Percentiles rank a stretch among this genome's conserved stretches.
Evolutionary conservation across 2,329 filamentous ascomycete species (phyloP).

Genomic region (Aureobasidium namibiae): DNA sequence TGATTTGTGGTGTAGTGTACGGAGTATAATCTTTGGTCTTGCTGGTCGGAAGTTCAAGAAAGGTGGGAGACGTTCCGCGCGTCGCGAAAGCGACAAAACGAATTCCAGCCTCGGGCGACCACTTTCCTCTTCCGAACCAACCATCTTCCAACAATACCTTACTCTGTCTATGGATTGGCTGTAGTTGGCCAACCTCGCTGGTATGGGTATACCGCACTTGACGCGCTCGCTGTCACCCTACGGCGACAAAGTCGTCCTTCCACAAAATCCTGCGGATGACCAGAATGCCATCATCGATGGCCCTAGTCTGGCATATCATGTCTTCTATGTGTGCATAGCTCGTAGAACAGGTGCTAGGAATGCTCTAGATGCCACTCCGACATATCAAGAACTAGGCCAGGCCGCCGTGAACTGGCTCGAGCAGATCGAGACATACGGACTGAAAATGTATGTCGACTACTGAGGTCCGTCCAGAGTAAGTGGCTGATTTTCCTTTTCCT

Average conservation of each 20-base stretch:
- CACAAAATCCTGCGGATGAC: slow-evolving; percentile 9
- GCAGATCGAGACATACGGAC: slow-evolving; percentile 44
- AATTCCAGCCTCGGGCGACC: neutral
- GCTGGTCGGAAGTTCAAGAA: neutral
- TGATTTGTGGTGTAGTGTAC: neutral
- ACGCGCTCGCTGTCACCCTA: slow-evolving; percentile 13
- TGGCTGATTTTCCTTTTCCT: slow-evolving; percentile 14
- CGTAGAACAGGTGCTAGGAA: slow-evolving; percentile 32
- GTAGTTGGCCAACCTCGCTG: neutral
- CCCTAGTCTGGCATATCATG: slow-evolving; percentile 66
- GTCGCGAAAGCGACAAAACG: neutral
- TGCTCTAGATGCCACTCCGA: slow-evolving; percentile 46
- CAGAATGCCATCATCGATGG: slow-evolving; percentile 58
- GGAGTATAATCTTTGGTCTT: neutral
- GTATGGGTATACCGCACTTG: slow-evolving; percentile 16
- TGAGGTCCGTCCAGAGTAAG: slow-evolving; percentile 9
- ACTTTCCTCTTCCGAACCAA: neutral
- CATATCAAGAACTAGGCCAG: slow-evolving; percentile 55
- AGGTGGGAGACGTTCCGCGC: slow-evolving; percentile 1
- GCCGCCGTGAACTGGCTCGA: slow-evolving; percentile 57
- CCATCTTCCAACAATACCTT: neutral
- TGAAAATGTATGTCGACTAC: slow-evolving; percentile 48
- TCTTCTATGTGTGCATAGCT: slow-evolving; percentile 51
- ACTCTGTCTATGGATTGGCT: neutral
- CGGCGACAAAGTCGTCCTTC: slow-evolving; percentile 9